These are phyloP conservation scores for Ophiocordyceps camponoti-floridani DNA, from an alignment of 2,329 filamentous ascomycete species.

Conservation along the genomic window DNA sequence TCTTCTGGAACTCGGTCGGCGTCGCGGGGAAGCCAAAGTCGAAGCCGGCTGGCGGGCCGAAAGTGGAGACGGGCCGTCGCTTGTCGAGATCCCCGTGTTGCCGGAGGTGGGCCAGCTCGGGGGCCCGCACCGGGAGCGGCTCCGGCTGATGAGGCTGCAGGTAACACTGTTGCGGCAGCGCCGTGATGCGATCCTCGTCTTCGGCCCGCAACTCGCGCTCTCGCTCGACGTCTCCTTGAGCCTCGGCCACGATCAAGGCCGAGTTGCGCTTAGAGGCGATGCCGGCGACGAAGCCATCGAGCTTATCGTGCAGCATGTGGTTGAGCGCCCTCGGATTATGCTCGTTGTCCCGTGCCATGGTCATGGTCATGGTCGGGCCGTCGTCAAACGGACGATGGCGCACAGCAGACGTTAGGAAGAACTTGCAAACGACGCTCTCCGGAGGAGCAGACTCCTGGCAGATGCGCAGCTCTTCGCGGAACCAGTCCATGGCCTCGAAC, in stretches of 20 bases:
- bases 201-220: slow-evolving; percentile 67
- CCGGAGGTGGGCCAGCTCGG: slow-evolving; percentile 40
- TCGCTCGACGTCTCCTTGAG: slow-evolving; percentile 58
- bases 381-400: slow-evolving; percentile 14
- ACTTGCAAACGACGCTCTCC: slow-evolving; percentile 80
- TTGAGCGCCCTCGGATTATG: slow-evolving; percentile 40
- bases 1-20: slow-evolving; percentile 77
- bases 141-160: slow-evolving; percentile 31
- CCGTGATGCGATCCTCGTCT: slow-evolving; percentile 70
- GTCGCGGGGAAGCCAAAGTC: slow-evolving; percentile 71
- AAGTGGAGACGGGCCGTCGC: slow-evolving; percentile 33
- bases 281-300: slow-evolving; percentile 74
- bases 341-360: slow-evolving; percentile 16
- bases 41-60: slow-evolving; percentile 44
- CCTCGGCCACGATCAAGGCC: slow-evolving; percentile 64
- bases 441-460: slow-evolving; percentile 79
- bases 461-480: slow-evolving; percentile 83
- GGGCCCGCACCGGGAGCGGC: slow-evolving; percentile 17
- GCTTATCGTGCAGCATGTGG: slow-evolving; percentile 64
- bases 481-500: slow-evolving; percentile 93
- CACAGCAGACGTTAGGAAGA: slow-evolving; percentile 68
- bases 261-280: slow-evolving; percentile 80
- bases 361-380: slow-evolving; percentile 30
- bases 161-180: slow-evolving; percentile 53
- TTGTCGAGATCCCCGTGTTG: slow-evolving; percentile 16